Evolutionary conservation across 768 basidiomycete species (phyloP), one percentile per base, ranked within the genome.

Genomic region (Rhodotorula babjevae): DNA sequence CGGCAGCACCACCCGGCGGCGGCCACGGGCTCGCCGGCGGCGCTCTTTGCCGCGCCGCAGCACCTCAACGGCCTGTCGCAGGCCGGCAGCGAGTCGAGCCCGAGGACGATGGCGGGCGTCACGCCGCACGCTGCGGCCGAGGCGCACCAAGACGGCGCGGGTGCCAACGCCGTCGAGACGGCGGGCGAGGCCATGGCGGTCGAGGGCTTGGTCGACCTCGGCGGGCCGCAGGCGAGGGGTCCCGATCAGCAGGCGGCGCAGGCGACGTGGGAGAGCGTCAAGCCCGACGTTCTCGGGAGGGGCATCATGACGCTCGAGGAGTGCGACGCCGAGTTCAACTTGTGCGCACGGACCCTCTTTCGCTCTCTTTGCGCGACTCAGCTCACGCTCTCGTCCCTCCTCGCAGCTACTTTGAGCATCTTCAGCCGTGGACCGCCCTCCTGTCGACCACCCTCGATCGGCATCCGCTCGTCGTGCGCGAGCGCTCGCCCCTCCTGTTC

Each of bases 111-210:
- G 9, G 64, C 62, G 12, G 58, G 58, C 47, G 58, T 47, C 15
- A 52, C 47, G 57, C 55, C 29, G 16, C n/a, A 33, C 9, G 46
- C n/a, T 0, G 58, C 40, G 1, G 58, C n/a, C 36, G 19, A 49
- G 16, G 31, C 64, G 7, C 53, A 68, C 3, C 64, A 74, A 55
- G 59, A 67, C 11, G 68, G 44, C 6, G 50, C 57, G 10, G 57
- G 53, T 27, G 33, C 53, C 27, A 76, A 76, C 55, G 64, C 75
- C 12, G 65, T 76, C 15, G 71, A 76, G 40, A 62, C 69, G 36
- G 75, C 75, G 8, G 68, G 72, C 0, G 71, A 73, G 31, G 71
- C 75, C 29, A 72, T 76, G 56, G 71, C 75, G 19, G 67, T 73
- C 31, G 75, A 73, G 33, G 75, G 75, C 21, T 59, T 73, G 0